Evolutionary conservation across 176 grass and related monocot species (phyloP), one percentile per base, ranked within the genome.

Genomic region (Triticum timopheevii): DNA sequence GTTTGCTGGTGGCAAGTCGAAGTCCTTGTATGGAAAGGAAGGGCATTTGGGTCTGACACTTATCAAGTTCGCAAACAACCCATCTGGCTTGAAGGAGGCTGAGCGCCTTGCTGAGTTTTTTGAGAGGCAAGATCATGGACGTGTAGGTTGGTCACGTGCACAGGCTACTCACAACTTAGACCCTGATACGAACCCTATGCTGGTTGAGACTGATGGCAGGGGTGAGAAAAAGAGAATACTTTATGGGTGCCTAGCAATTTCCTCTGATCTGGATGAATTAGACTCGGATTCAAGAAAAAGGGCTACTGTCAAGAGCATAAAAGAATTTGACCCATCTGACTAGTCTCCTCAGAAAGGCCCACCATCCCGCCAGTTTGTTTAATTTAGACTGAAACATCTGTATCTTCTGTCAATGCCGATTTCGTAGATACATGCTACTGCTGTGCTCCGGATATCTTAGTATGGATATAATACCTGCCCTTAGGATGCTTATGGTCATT

Each of bases 21-120:
- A 92, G 80, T 94, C 97, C 67, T 89, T 99, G 13, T 94, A 99
- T 90, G 90, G 92, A 82, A 99, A 91, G 67, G 92, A 99, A 89
- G 97, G 97, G 24, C 97, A 99, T 69, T 69, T 87, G 85, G 94
- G 94, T 77, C 81, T 93, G 73, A 96, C 97, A 77, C 79, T 96
- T 78, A 73, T 99, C 73, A 93, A 94, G 85, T 99, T 99, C 8
- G 63, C 87, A 27, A 93, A 90, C 84, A 94, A 84, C 52, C 77
- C 89, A 82, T 23, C 84, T 83, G 94, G 97, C 40, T 86, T 96
- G 82, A 91, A 94, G 80, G 97, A 99, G 84, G 94, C 97, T 84
- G 97, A 96, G 83, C 68, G 83, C 35, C 85, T 99, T 83, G 87
- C 86, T 70, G 85, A 94, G 35, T 94, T 94, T 82, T 87, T 99